phyloP scores from a whole-genome alignment of 495 filamentous ascomycete genomes.

The Neurospora tetraspora region DNA sequence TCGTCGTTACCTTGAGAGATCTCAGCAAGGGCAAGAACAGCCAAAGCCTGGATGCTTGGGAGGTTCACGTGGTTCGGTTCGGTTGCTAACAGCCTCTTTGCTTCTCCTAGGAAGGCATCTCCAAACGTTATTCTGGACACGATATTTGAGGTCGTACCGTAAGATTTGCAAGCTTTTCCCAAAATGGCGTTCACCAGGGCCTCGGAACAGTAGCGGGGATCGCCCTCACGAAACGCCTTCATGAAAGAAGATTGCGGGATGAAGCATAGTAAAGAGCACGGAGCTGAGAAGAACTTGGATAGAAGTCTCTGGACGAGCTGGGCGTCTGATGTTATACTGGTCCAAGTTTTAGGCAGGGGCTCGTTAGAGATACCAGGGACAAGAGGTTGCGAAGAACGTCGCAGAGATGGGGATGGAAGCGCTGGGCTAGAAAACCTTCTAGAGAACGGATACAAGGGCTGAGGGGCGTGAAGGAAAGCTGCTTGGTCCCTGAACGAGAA shows the following conservation, averaged over 20 bases:
- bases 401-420: not conserved
- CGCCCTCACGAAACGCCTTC: slow-evolving; percentile 13
- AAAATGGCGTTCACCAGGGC: slow-evolving; percentile 19
- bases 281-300: slow-evolving; percentile 9
- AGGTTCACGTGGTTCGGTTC: slow-evolving; percentile 10
- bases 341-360: slow-evolving; percentile 10
- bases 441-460: not conserved
- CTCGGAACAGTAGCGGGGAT: slow-evolving; percentile 14
- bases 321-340: slow-evolving; percentile 13
- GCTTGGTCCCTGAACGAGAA: not conserved
- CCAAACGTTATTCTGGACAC: slow-evolving; percentile 17
- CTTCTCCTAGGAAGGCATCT: slow-evolving; percentile 20
- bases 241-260: slow-evolving; percentile 13
- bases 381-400: not conserved
- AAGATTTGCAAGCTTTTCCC: slow-evolving; percentile 12
- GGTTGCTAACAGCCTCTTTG: slow-evolving; percentile 10
- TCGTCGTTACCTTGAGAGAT: slow-evolving; percentile 16
- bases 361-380: not conserved
- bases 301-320: slow-evolving; percentile 14
- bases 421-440: not conserved
- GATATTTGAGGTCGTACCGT: slow-evolving; percentile 7
- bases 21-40: slow-evolving; percentile 16
- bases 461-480: not conserved
- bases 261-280: slow-evolving; percentile 9
- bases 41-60: slow-evolving; percentile 18